Percentiles rank a stretch among this genome's conserved stretches.
Conservation (phyloP, 805 yeast species). For the Maudiozyma serrabonitensis region DNA sequence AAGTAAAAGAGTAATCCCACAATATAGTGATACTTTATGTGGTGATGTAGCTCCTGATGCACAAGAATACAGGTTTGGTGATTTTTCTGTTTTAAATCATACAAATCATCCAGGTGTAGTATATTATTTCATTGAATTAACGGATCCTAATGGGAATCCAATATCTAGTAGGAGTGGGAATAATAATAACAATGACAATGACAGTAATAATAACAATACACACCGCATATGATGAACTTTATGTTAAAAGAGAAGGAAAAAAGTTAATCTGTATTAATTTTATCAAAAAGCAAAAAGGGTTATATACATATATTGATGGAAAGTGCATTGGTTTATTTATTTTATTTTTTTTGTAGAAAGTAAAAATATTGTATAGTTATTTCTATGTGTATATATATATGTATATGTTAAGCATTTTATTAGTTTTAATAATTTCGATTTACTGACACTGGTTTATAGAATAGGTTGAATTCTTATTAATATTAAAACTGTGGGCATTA, state of each 20-base stretch:
- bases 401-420: too few relatives aligned
- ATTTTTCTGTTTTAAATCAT: conserved; percentile 7
- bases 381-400: too few relatives aligned
- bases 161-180: neutral
- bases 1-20: conserved; percentile 6
- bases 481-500: too few relatives aligned
- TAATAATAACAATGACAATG: neutral
- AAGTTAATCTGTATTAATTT: neutral
- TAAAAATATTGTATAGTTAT: too few relatives aligned
- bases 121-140: conserved; percentile 9
- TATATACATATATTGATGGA: too few relatives aligned
- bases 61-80: conserved; percentile 4
- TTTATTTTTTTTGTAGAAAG: too few relatives aligned
- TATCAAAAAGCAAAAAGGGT: too few relatives aligned
- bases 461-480: too few relatives aligned
- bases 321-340: too few relatives aligned
- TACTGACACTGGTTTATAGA: too few relatives aligned
- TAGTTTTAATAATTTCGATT: too few relatives aligned
- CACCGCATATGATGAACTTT: neutral
- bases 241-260: neutral
- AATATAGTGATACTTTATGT: neutral
- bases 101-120: conserved; percentile 10
- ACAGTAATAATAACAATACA: neutral
- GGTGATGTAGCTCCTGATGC: neutral
- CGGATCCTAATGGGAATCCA: conserved; percentile 1